Evolutionary conservation across 139 green algal genomes (phyloP), one percentile per base, ranked within the genome.

Genomic region (Micractinium sp.): DNA sequence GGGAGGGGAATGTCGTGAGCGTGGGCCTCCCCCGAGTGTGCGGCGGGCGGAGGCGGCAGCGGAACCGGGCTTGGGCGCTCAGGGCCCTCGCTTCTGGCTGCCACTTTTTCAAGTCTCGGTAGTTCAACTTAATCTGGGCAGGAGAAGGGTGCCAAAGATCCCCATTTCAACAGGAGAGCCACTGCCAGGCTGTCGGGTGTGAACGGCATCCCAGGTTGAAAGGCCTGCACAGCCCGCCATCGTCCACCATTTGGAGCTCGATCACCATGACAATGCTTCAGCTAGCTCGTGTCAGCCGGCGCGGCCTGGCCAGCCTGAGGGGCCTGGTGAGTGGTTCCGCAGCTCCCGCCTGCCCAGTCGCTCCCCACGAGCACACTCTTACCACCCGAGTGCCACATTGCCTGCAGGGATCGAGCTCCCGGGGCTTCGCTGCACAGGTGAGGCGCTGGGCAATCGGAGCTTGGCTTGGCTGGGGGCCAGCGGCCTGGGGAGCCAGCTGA

Each of bases 341-440:
- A 33, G 78, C 41, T 39, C 27, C 23, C n/a, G 14, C 41, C 41
- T 13, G 3, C 15, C 25, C 78, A 35, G 29, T 18, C 41, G 31
- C 41, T 1, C 33, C 14, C n/a, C 19, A 56, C 47, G 7, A 9
- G 47, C 47, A 38, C 78, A n/a, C 31, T 25, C 47, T 39, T 25
- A 84, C n/a, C 41, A 27, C 18, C 29, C 25, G 23, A 36, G 16
- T 36, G 38, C 77, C 27, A 23, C 77, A 82, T 16, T 82, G 20
- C 22, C 16, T 69, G 89, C 82, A 91, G 89, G 82, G 56, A 80
- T 89, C 84, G n/a, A 80, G 71, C 81, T 53, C 81, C 9, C 53
- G 89, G 27, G 60, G 38, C 15, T 90, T 90, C n/a, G 74, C 89
- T n/a, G 66, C 61, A 0, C 89, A 92, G 89, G 89, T 92, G 67